Percentiles rank a stretch among this genome's conserved stretches.
Conservation (phyloP, 164 flowering plant genomes). For the Pachysandra terminalis region DNA sequence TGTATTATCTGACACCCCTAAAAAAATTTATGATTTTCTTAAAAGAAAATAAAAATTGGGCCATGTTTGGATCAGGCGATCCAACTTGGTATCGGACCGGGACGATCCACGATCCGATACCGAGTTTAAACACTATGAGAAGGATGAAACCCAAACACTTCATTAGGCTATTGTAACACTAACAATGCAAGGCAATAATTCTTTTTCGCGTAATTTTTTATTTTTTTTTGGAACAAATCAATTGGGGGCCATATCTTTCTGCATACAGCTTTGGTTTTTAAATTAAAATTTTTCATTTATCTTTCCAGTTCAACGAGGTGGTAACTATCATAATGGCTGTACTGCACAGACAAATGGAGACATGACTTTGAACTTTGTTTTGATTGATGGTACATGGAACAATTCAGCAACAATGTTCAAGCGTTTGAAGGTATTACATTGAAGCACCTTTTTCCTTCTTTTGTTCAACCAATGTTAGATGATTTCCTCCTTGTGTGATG, state of each 20-base stretch:
- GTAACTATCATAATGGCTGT: constrained; percentile 30
- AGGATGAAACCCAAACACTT: neutral
- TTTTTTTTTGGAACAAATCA: neutral
- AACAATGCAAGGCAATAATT: neutral
- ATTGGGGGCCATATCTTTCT: neutral
- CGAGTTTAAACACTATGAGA: too few relatives aligned
- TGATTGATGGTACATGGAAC: constrained; percentile 97
- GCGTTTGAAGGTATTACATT: constrained; percentile 70
- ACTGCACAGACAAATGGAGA: constrained; percentile 41
- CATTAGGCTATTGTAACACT: neutral
- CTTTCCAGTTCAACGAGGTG: constrained; percentile 26
- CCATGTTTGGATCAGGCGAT: too few relatives aligned
- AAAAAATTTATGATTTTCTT: too few relatives aligned
- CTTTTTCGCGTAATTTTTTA: neutral
- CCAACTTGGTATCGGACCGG: too few relatives aligned
- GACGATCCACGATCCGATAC: too few relatives aligned
- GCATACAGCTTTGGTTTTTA: constrained; percentile 2
- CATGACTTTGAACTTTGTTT: constrained; percentile 53
- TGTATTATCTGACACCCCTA: too few relatives aligned
- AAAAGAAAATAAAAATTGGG: too few relatives aligned
- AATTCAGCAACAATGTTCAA: constrained; percentile 91
- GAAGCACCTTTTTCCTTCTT: neutral
- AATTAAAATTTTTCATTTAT: neutral
- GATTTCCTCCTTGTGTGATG: neutral
- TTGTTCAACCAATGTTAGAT: neutral